phyloP scores from a whole-genome alignment of 1,284 basidiomycete species.

The Trametes versicolor region DNA sequence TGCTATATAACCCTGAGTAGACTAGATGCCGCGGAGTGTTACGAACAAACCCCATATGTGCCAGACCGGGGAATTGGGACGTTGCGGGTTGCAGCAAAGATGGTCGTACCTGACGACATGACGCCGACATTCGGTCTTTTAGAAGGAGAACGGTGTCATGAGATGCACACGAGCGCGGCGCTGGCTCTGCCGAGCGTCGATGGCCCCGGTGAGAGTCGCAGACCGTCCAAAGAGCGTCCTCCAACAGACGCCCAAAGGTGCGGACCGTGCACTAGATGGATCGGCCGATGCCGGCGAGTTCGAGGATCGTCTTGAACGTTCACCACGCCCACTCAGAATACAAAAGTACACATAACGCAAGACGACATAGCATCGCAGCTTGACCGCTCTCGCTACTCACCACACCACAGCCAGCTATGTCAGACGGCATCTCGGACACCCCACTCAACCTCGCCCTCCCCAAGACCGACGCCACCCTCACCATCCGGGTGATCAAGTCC shows the following conservation, averaged over 20 bases:
- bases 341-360: background rate
- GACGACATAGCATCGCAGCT: background rate
- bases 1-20: background rate
- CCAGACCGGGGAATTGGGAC: constrained; percentile 10
- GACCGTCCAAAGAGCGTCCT: background rate
- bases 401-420: background rate
- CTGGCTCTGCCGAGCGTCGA: background rate
- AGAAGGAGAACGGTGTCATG: constrained; percentile 12
- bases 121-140: constrained; percentile 5
- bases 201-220: background rate
- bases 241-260: constrained; percentile 1
- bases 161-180: constrained; percentile 7
- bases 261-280: background rate
- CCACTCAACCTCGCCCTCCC: constrained; percentile 76
- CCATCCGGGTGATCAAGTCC: constrained; percentile 95
- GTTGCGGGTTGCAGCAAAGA: background rate
- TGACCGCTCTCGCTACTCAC: background rate
- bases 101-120: constrained; percentile 3
- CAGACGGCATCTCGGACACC: constrained; percentile 54
- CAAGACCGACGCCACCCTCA: constrained; percentile 80
- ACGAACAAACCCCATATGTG: background rate
- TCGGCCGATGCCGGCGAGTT: constrained; percentile 23
- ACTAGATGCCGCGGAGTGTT: constrained; percentile 2
- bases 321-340: constrained; percentile 4
- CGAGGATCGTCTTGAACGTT: constrained; percentile 32